Base-by-base conservation (phyloP, 2,329 filamentous ascomycete species). In the Gaeumannomyces tritici region DNA sequence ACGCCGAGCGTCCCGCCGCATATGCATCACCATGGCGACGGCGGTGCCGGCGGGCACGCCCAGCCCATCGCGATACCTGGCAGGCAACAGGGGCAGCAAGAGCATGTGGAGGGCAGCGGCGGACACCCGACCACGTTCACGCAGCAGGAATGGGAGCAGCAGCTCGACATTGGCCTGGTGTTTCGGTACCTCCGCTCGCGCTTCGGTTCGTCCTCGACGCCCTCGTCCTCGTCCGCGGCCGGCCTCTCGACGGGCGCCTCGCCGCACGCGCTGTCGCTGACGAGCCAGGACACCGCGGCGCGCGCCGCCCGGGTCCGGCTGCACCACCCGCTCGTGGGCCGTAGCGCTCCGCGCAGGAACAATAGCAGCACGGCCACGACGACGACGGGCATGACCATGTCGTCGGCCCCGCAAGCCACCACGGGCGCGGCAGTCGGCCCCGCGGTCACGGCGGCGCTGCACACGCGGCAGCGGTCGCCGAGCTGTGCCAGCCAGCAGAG, bases 121-220 rank as follows among this genome's bases (percentile, higher is more conserved):
- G 42, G 42, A 51, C 42, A 51, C 42, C 26, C 55, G 6, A 67
- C 67, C 4, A 65, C 73, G 0, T 86, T 86, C 65, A 84, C 82
- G 1, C 80, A 90, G 68, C 90, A 95, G 47, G 95, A 96, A 71
- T 99, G 95, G 95, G 93, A 98, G 75, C 87, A 89, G 64, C 90
- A 96, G 62, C 82, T 98, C 6, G 93, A 98, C 70, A 85, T 97
- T 66, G 90, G 89, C 71, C 89, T 96, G 73, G 90, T 98, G 42
- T 98, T 98, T 77, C 86, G 88, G 59, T 98, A 95, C 71, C 81
- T 96, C 33, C 85, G 88, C 63, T 89, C 85, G 24, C 87, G 90
- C 64, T 93, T 96, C 73, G 80, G 83, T 21, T 76, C 78, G 8
- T 72, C 79, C 26, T 72, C 74, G 62, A 73, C 77, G 64, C 74